Evolutionary conservation across 306 rosid species (phyloP).

Genomic region (Quillaja saponaria): DNA sequence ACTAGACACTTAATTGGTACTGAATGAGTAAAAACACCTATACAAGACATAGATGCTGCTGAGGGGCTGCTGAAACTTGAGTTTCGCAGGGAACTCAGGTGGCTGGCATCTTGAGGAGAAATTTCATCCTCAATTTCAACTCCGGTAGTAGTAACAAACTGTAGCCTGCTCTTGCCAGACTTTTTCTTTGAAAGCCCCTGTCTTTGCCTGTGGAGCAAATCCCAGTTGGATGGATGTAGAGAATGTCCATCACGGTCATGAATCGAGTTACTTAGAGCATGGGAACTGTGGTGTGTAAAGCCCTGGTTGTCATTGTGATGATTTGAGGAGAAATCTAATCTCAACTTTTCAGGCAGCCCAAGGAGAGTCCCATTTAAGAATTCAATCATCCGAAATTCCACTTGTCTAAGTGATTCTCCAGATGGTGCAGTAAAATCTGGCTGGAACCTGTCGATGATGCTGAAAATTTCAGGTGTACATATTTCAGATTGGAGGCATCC

Average conservation of each 20-base stretch:
- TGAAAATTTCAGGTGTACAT: constrained; percentile 68
- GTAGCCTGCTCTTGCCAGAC: constrained; percentile 94
- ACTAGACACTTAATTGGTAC: constrained; percentile 89
- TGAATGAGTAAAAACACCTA: constrained; percentile 86
- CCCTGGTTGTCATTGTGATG: constrained; percentile 63
- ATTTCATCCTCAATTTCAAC: constrained; percentile 73
- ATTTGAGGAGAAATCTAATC: constrained; percentile 50
- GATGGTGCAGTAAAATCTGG: constrained; percentile 93
- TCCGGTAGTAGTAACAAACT: constrained; percentile 73
- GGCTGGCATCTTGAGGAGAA: constrained; percentile 59
- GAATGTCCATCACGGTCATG: constrained; percentile 70
- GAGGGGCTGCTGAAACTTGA: constrained; percentile 58
- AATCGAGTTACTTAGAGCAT: constrained; percentile 58
- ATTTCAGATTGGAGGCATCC: constrained; percentile 88
- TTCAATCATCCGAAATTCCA: constrained; percentile 80
- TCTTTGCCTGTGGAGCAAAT: constrained; percentile 63
- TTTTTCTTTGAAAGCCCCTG: constrained; percentile 73
- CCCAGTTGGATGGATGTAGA: constrained; percentile 61
- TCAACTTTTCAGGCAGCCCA: constrained; percentile 75
- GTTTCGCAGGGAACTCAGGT: constrained; percentile 56
- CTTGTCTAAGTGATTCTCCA: constrained; percentile 94
- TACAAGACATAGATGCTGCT: constrained; percentile 53
- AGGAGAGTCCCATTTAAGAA: constrained; percentile 72
- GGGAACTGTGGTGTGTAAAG: constrained; percentile 60
- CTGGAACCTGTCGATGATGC: constrained; percentile 71